A percentile compares a stretch with the other conserved stretches of the same genome.
Conservation (phyloP, 2,329 filamentous ascomycete species). For the Pyrenochaeta sp. region DNA sequence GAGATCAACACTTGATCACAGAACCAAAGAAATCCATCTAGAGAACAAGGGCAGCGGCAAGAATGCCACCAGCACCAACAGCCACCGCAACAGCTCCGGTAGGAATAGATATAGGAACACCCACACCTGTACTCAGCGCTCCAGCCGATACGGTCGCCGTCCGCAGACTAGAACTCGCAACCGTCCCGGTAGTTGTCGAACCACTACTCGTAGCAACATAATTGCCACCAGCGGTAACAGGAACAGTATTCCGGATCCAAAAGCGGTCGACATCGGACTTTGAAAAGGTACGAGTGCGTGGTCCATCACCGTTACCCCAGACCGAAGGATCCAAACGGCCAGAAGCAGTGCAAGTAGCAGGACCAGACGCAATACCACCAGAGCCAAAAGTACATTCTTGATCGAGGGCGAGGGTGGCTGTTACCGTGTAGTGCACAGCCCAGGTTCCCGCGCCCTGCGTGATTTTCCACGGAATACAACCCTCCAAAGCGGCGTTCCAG, state of each 20-base stretch:
- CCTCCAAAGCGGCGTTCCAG: constrained; percentile 6
- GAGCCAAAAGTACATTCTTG: constrained; percentile 15
- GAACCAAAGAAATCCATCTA: not conserved
- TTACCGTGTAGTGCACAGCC: constrained; percentile 15
- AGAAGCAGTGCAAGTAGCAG: constrained; percentile 14
- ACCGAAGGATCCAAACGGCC: constrained; percentile 12
- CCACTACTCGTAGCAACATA: not conserved
- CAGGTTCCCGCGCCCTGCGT: constrained; percentile 17
- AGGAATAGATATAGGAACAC: constrained; percentile 9
- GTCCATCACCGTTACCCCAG: constrained; percentile 10
- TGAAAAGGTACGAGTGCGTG: constrained; percentile 12
- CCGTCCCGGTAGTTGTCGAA: not conserved
- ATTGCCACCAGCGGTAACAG: constrained; percentile 9
- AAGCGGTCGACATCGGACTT: constrained; percentile 12
- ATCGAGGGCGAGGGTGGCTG: constrained; percentile 2
- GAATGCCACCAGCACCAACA: constrained; percentile 14
- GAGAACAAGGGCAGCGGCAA: constrained; percentile 12
- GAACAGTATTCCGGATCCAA: constrained; percentile 12
- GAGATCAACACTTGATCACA: too few relatives aligned
- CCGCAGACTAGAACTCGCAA: not conserved
- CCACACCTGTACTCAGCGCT: constrained; percentile 9
- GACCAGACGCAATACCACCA: constrained; percentile 10
- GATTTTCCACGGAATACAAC: constrained; percentile 19
- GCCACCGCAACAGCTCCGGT: constrained; percentile 10
- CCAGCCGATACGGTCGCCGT: constrained; percentile 2